phyloP scores from a whole-genome alignment of 2,329 filamentous ascomycete genomes.

The Aspergillus versicolor region DNA sequence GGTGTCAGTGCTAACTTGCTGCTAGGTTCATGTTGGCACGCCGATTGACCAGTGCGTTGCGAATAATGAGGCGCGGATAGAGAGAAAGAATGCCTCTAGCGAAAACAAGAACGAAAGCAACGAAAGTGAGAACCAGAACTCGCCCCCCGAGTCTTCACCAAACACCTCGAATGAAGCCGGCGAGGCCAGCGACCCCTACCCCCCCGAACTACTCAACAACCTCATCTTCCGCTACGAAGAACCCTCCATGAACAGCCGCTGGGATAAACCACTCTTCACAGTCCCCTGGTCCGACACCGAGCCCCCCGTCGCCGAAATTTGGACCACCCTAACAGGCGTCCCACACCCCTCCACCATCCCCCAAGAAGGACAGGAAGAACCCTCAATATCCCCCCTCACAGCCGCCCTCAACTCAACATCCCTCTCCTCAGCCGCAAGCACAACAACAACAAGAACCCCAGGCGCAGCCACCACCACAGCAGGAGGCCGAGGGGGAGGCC shows the following conservation, averaged over 20 bases:
- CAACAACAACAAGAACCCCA: slow-evolving; percentile 24
- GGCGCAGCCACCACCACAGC: slow-evolving; percentile 24
- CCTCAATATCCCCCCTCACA: slow-evolving; percentile 16
- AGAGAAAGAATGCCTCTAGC: slow-evolving; percentile 11
- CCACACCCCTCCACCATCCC: slow-evolving; percentile 25
- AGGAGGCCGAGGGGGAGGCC: slow-evolving; percentile 18
- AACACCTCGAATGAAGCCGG: background rate
- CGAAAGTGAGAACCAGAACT: background rate
- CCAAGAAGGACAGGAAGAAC: background rate
- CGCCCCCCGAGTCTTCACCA: background rate
- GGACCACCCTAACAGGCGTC: slow-evolving; percentile 53
- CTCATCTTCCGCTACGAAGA: slow-evolving; percentile 67
- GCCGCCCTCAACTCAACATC: slow-evolving; percentile 19
- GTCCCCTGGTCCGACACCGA: slow-evolving; percentile 56
- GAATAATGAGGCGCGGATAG: slow-evolving; percentile 49
- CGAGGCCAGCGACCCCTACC: slow-evolving; percentile 46
- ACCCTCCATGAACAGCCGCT: slow-evolving; percentile 64
- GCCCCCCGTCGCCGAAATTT: slow-evolving; percentile 60
- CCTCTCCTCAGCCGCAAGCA: slow-evolving; percentile 25
- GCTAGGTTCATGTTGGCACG: slow-evolving; percentile 58
- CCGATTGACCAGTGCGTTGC: slow-evolving; percentile 55
- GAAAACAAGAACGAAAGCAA: slow-evolving; percentile 5
- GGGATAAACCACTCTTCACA: slow-evolving; percentile 66
- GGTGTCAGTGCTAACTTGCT: background rate
- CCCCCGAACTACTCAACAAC: slow-evolving; percentile 59